Evolutionary conservation across 73 alveolate genomes (phyloP).

Genomic region (Effrenium voratum): DNA sequence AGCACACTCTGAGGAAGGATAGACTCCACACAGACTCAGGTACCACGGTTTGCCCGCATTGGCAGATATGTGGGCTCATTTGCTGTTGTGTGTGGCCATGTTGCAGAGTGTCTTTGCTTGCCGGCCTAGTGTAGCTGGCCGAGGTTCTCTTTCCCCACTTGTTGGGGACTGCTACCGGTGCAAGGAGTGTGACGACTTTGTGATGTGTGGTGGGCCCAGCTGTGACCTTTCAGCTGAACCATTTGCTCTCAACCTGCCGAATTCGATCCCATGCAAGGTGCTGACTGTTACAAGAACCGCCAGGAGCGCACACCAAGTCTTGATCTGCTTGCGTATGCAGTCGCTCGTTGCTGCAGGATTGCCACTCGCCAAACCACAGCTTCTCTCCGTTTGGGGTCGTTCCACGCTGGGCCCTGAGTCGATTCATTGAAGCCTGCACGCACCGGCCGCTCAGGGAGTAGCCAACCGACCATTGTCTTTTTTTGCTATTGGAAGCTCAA

Average conservation of each 20-base stretch:
- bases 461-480: too few species aligned
- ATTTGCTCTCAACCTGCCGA: too few species aligned
- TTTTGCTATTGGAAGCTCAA: too few species aligned
- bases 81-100: background rate
- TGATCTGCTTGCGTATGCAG: background rate
- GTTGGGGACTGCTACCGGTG: conserved; percentile 92
- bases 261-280: conserved; percentile 14
- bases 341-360: conserved; percentile 15
- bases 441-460: too few species aligned
- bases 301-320: background rate
- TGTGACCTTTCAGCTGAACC: background rate
- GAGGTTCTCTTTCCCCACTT: conserved; percentile 63
- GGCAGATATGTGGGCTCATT: too few species aligned
- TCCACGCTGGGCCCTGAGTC: conserved; percentile 28
- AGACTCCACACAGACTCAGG: too few species aligned
- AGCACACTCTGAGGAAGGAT: too few species aligned
- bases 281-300: conserved; percentile 58
- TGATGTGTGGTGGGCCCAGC: conserved; percentile 21
- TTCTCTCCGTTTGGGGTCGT: conserved; percentile 43
- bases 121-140: too few species aligned
- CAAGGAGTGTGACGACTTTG: conserved; percentile 80
- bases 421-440: too few species aligned
- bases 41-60: too few species aligned
- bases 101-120: background rate
- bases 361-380: conserved; percentile 44